These are phyloP conservation scores for Stachybotrys elegans DNA, from an alignment of 2,329 filamentous ascomycete species.

Conservation along the genomic window DNA sequence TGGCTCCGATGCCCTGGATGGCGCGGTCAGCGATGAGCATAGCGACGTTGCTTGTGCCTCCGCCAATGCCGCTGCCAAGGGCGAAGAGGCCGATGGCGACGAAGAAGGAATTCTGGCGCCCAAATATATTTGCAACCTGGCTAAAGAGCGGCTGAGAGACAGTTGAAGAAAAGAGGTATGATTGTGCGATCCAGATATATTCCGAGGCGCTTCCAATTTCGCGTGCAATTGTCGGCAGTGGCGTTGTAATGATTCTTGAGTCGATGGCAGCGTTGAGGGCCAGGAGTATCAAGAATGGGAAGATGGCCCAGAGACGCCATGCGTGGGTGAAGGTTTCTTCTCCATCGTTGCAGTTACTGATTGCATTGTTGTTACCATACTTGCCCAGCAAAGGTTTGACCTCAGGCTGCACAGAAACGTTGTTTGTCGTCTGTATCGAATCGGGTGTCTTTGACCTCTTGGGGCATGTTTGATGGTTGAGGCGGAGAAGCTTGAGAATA, in stretches of 20 bases:
- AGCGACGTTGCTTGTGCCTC: not conserved
- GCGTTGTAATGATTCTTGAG: not conserved
- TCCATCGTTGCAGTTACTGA: too few species aligned
- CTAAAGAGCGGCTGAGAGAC: not conserved
- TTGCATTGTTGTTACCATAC: too few species aligned
- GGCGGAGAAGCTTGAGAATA: too few species aligned
- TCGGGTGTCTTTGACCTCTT: too few species aligned
- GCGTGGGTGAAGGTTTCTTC: not conserved
- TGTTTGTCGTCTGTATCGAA: too few species aligned
- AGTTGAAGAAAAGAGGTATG: not conserved
- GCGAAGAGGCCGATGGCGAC: not conserved
- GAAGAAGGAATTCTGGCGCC: not conserved
- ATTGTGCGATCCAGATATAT: not conserved
- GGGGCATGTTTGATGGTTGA: too few species aligned
- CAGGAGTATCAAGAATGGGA: not conserved
- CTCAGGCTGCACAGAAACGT: too few species aligned
- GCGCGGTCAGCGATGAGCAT: not conserved
- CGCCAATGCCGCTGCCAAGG: not conserved
- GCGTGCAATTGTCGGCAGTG: not conserved
- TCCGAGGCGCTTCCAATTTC: not conserved
- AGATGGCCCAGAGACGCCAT: not conserved
- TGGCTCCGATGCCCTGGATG: constrained; percentile 36
- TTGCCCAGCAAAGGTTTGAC: too few species aligned
- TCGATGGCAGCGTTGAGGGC: not conserved
- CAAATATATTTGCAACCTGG: not conserved